Evolutionary conservation across 768 basidiomycete species (phyloP).

Genomic region (Lyophyllum decastes): DNA sequence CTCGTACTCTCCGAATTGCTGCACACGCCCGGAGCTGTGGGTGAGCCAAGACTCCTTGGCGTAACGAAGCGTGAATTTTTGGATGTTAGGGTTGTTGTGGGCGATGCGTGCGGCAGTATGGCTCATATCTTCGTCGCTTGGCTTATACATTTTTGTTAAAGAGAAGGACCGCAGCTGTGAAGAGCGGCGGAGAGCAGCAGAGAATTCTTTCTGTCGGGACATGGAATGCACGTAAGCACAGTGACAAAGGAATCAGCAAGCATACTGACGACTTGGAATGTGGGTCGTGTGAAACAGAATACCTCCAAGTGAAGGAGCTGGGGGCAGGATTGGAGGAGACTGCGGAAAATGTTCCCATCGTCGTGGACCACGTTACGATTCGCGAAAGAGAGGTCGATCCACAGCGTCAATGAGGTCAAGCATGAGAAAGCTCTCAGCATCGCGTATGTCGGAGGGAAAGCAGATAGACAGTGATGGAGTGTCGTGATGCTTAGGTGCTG

Average conservation of each 20-base stretch:
- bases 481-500: constrained; percentile 31
- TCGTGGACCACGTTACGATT: constrained; percentile 25
- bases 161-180: constrained; percentile 33
- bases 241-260: not conserved
- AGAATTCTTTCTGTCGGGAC: constrained; percentile 31
- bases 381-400: constrained; percentile 38
- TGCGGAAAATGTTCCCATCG: constrained; percentile 28
- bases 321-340: constrained; percentile 31
- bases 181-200: constrained; percentile 25
- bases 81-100: constrained; percentile 31
- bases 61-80: constrained; percentile 31
- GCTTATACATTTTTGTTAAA: constrained; percentile 36
- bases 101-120: constrained; percentile 29
- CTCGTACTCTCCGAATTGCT: constrained; percentile 33
- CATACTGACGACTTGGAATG: constrained; percentile 33
- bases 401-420: constrained; percentile 30
- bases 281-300: constrained; percentile 36
- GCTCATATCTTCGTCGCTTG: constrained; percentile 35
- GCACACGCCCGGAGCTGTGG: constrained; percentile 30
- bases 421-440: constrained; percentile 28
- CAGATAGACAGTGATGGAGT: constrained; percentile 32
- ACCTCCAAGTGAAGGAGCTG: constrained; percentile 32
- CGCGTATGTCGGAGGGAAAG: constrained; percentile 32
- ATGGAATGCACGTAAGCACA: not conserved
- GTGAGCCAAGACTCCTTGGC: constrained; percentile 38